These are phyloP conservation scores for Hysterium pulicare DNA, from an alignment of 2,329 filamentous ascomycete genomes.

Conservation along the genomic window DNA sequence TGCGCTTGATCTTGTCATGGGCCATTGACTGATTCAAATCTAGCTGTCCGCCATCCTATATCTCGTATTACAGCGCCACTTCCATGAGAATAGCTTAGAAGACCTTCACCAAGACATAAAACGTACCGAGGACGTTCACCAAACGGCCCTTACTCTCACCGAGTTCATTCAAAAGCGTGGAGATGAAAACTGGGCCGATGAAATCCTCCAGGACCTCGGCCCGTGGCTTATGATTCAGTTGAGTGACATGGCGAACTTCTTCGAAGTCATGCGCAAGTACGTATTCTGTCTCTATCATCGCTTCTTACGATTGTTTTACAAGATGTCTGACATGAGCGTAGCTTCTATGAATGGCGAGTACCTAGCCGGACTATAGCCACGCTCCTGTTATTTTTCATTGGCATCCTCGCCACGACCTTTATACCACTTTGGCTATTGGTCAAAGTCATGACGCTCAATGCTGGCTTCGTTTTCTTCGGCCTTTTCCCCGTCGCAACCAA, in stretches of 20 bases:
- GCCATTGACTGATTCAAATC: background rate
- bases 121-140: slow-evolving; percentile 27
- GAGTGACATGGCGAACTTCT: slow-evolving; percentile 31
- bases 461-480: slow-evolving; percentile 31
- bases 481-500: slow-evolving; percentile 33
- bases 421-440: slow-evolving; percentile 25
- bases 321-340: slow-evolving; percentile 5
- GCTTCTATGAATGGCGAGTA: slow-evolving; percentile 38
- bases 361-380: slow-evolving; percentile 24
- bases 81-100: slow-evolving; percentile 19
- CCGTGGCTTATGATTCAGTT: slow-evolving; percentile 36
- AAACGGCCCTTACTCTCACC: slow-evolving; percentile 29
- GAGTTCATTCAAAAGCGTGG: slow-evolving; percentile 38
- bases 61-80: slow-evolving; percentile 18
- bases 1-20: background rate
- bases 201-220: slow-evolving; percentile 22
- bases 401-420: slow-evolving; percentile 20
- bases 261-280: slow-evolving; percentile 33
- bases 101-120: slow-evolving; percentile 28
- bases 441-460: slow-evolving; percentile 24
- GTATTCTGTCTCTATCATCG: background rate
- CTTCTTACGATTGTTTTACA: background rate
- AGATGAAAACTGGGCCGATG: slow-evolving; percentile 33
- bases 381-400: slow-evolving; percentile 19
- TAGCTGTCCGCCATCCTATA: slow-evolving; percentile 23